These are phyloP conservation scores for Drosera spatulata DNA, from an alignment of 179 eudicot species.

Conservation along the genomic window DNA sequence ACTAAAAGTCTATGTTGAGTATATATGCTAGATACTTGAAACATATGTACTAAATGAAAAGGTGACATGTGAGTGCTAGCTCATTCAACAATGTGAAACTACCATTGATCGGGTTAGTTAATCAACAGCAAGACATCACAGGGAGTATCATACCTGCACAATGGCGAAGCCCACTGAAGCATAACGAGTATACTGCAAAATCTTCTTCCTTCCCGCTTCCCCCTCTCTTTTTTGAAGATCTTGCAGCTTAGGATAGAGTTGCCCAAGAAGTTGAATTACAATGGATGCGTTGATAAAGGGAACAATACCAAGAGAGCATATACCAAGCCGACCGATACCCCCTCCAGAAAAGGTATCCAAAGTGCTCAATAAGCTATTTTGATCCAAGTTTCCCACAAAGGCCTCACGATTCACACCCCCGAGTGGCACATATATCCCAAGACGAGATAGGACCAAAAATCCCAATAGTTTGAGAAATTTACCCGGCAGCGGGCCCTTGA, in stretches of 20 bases:
- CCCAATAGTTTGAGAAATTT: conserved; percentile 91
- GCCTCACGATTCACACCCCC: conserved; percentile 98
- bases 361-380: conserved; percentile 81
- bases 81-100: too few species aligned
- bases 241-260: conserved; percentile 92
- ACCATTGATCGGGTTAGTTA: neutral
- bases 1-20: too few species aligned
- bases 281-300: conserved; percentile 95
- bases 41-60: too few species aligned
- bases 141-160: conserved; percentile 57
- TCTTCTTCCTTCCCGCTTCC: conserved; percentile 96
- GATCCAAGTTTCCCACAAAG: conserved; percentile 85
- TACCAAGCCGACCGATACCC: conserved; percentile 96
- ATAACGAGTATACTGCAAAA: conserved; percentile 91
- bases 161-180: conserved; percentile 98
- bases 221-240: conserved; percentile 98
- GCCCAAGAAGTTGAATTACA: conserved; percentile 95
- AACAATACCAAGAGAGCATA: conserved; percentile 96
- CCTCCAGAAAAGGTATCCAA: conserved; percentile 98
- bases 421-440: conserved; percentile 93
- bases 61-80: too few species aligned
- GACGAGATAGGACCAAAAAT: conserved; percentile 74
- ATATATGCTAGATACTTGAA: too few species aligned
- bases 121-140: neutral
- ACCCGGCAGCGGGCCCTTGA: conserved; percentile 96